Evolutionary conservation across 1,284 basidiomycete genomes (phyloP).

Genomic region (Entoloma clypeatum): DNA sequence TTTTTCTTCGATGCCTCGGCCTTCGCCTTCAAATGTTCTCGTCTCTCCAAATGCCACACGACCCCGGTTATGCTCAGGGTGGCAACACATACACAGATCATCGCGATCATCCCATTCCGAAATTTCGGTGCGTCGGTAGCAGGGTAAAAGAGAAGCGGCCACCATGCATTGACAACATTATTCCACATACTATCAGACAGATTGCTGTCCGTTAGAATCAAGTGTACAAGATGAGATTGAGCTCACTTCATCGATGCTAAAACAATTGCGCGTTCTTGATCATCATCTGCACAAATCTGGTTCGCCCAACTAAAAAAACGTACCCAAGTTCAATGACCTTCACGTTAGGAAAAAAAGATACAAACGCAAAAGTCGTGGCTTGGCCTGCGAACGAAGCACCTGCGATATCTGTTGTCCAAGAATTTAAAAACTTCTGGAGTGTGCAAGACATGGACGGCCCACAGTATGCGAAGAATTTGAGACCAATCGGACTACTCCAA

Average conservation of each 20-base stretch:
- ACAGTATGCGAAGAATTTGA: conserved; percentile 71
- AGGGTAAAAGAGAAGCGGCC: conserved; percentile 64
- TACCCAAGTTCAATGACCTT: conserved; percentile 13
- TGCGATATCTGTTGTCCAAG: conserved; percentile 42
- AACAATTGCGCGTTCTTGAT: conserved; percentile 63
- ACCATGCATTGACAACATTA: conserved; percentile 68
- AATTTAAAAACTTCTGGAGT: neutral
- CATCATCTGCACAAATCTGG: conserved; percentile 64
- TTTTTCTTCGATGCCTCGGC: neutral
- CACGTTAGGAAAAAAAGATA: conserved; percentile 13
- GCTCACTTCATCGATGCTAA: conserved; percentile 67
- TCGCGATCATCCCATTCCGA: conserved; percentile 61
- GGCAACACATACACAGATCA: conserved; percentile 54
- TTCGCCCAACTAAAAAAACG: conserved; percentile 54
- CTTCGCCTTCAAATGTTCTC: conserved; percentile 32
- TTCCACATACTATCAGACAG: conserved; percentile 57
- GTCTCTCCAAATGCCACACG: conserved; percentile 53
- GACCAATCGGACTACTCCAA: conserved; percentile 50
- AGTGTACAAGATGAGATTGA: conserved; percentile 1
- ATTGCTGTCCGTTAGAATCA: conserved; percentile 8
- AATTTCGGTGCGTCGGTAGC: conserved; percentile 65
- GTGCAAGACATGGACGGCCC: conserved; percentile 19
- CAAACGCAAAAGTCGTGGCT: conserved; percentile 65
- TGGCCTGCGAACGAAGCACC: conserved; percentile 66
- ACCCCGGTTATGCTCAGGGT: conserved; percentile 54